phyloP scores from a whole-genome alignment of 176 grass and related monocot genomes.

The Paspalum vaginatum region DNA sequence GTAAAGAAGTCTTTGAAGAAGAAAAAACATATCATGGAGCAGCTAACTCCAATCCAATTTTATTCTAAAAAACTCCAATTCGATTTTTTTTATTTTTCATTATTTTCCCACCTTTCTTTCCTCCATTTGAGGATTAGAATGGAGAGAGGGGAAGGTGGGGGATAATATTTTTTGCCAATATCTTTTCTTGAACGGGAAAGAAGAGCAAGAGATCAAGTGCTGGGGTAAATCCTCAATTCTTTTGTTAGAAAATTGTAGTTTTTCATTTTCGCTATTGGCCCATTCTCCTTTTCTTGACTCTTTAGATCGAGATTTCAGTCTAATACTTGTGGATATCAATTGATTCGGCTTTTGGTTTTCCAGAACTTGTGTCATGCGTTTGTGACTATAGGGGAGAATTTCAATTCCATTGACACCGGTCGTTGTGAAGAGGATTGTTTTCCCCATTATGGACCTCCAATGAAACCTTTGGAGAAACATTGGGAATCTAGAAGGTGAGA shows the following conservation, averaged over 20 bases:
- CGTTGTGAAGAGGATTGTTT: neutral
- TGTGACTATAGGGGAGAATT: neutral
- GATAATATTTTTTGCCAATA: neutral
- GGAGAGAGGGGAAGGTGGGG: slow-evolving; percentile 49
- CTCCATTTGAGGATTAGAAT: slow-evolving; percentile 40
- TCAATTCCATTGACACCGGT: neutral
- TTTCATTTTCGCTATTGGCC: neutral
- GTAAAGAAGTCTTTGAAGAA: neutral
- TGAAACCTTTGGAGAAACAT: neutral
- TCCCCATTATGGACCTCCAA: neutral
- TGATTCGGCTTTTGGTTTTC: neutral
- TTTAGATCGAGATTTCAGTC: slow-evolving; percentile 2
- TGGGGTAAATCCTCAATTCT: neutral
- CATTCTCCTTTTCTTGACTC: neutral
- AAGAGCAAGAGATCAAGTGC: slow-evolving; percentile 1
- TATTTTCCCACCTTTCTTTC: slow-evolving; percentile 42
- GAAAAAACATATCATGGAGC: slow-evolving; percentile 8
- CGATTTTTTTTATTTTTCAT: slow-evolving; percentile 21
- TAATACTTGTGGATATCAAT: neutral
- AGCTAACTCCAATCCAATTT: neutral
- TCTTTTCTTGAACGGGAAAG: slow-evolving; percentile 17
- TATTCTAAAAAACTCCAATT: neutral
- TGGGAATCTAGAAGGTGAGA: neutral
- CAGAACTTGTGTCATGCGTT: neutral
- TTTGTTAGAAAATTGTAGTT: neutral